These are phyloP conservation scores for Xylona heveae DNA, from an alignment of 495 filamentous ascomycete genomes.

Conservation along the genomic window DNA sequence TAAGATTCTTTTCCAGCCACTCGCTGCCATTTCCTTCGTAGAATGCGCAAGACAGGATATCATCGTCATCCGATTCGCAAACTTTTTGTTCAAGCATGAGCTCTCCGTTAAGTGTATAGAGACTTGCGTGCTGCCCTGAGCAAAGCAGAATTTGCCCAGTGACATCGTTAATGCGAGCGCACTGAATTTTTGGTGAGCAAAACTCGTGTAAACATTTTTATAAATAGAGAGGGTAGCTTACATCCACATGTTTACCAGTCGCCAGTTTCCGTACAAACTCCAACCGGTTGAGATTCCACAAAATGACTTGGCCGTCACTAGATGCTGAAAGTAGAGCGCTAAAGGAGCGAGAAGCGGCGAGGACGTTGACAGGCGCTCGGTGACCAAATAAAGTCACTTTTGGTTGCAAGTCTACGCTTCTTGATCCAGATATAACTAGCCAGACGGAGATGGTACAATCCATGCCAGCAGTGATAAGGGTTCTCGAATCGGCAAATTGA, in stretches of 20 bases:
- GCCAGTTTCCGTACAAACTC: conserved; percentile 65
- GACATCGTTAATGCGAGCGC: conserved; percentile 71
- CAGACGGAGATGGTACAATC: conserved; percentile 83
- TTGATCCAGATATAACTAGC: conserved; percentile 38
- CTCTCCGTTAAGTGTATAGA: conserved; percentile 84
- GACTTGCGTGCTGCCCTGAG: conserved; percentile 41
- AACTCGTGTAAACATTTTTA: too few relatives aligned
- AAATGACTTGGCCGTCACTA: conserved; percentile 55
- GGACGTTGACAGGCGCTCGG: conserved; percentile 51
- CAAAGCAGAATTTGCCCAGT: conserved; percentile 76
- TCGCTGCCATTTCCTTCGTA: conserved; percentile 86
- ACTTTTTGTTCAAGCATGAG: conserved; percentile 61
- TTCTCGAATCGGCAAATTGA: conserved; percentile 70
- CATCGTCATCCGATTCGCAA: conserved; percentile 39
- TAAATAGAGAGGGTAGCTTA: conserved; percentile 10
- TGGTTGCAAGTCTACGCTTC: conserved; percentile 61
- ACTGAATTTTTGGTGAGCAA: conserved; percentile 25
- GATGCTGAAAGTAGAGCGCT: conserved; percentile 67
- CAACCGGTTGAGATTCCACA: conserved; percentile 87
- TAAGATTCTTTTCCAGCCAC: conserved; percentile 69
- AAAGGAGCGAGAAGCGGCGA: conserved; percentile 74
- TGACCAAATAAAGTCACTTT: conserved; percentile 75
- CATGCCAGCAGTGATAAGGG: conserved; percentile 71
- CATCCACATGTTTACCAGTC: conserved; percentile 25
- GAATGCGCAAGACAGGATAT: conserved; percentile 62